phyloP scores from a whole-genome alignment of 768 basidiomycete genomes.

The Pleurotus ostreatus region DNA sequence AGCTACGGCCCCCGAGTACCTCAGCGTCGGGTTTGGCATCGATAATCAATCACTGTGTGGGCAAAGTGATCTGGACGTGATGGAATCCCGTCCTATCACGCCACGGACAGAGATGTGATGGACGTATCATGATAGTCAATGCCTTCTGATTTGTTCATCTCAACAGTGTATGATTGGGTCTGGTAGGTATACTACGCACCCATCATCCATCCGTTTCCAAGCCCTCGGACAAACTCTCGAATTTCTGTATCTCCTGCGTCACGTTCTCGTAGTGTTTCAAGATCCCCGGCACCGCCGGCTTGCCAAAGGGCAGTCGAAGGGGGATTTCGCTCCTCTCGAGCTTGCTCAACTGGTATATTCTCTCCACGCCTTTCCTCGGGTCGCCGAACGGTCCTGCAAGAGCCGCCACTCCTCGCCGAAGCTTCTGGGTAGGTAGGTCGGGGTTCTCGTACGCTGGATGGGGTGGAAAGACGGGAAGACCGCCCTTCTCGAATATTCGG shows the following conservation, averaged over 20 bases:
- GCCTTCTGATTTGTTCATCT: no score
- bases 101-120: no score
- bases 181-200: no score
- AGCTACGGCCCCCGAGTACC: no score
- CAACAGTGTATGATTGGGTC: no score
- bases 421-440: not conserved
- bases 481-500: not conserved
- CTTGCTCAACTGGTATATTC: not conserved
- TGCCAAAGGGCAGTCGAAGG: constrained; percentile 1
- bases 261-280: not conserved
- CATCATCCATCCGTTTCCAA: not conserved
- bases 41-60: no score
- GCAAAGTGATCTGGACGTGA: no score
- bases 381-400: not conserved
- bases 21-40: no score
- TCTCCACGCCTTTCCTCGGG: not conserved
- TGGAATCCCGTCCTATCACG: no score
- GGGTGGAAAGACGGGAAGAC: not conserved
- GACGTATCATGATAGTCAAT: no score
- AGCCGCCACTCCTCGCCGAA: not conserved
- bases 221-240: constrained; percentile 1
- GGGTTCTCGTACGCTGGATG: constrained; percentile 5
- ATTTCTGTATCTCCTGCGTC: not conserved
- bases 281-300: not conserved
- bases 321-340: not conserved